Percentiles rank a stretch among this genome's conserved stretches.
These are phyloP conservation scores for Nicotiana undulata DNA, from an alignment of 257 asterid species.

Conservation along the genomic window DNA sequence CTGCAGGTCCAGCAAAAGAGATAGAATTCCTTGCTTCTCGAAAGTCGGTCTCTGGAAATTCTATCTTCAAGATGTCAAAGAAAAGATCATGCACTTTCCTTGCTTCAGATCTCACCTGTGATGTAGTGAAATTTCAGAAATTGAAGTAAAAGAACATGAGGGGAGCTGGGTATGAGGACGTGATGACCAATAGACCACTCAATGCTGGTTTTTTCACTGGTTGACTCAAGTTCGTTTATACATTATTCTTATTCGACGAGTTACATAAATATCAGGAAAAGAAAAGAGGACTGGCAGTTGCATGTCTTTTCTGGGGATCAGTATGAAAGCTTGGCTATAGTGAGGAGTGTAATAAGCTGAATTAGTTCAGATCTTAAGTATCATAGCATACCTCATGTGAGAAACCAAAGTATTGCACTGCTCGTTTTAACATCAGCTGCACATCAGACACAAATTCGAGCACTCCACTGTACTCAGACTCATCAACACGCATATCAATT, in stretches of 20 bases:
- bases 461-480: slow-evolving; percentile 57
- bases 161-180: background rate
- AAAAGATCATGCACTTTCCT: slow-evolving; percentile 92
- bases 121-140: background rate
- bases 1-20: slow-evolving; percentile 46
- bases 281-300: background rate
- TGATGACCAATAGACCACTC: background rate
- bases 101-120: slow-evolving; percentile 87
- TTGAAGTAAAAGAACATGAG: background rate
- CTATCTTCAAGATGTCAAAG: slow-evolving; percentile 76
- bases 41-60: slow-evolving; percentile 79
- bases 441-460: slow-evolving; percentile 82
- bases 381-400: slow-evolving; percentile 59
- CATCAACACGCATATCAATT: slow-evolving; percentile 64
- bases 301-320: background rate
- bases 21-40: slow-evolving; percentile 68
- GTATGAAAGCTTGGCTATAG: background rate
- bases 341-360: background rate
- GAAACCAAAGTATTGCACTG: slow-evolving; percentile 64
- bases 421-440: slow-evolving; percentile 71
- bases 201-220: background rate
- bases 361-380: background rate
- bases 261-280: background rate
- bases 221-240: background rate
- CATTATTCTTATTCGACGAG: background rate